A percentile compares a stretch with the other conserved stretches of the same genome.
phyloP scores from a whole-genome alignment of 176 grass and related monocot genomes.

The Carex scoparia region DNA sequence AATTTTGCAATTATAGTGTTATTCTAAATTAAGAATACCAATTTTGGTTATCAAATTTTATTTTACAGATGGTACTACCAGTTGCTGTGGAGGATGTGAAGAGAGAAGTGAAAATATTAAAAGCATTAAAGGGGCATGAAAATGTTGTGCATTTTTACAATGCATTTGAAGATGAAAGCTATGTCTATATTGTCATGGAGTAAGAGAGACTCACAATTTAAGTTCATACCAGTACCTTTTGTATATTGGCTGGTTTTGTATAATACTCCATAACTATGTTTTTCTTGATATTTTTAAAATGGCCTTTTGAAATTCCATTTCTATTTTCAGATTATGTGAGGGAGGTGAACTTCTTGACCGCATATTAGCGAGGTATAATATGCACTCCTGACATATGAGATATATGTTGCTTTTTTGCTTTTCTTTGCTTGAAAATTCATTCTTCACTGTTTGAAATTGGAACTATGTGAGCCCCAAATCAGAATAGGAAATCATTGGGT shows the following conservation, averaged over 20 bases:
- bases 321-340: conserved; percentile 65
- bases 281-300: neutral
- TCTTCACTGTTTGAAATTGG: neutral
- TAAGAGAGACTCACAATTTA: conserved; percentile 36
- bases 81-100: conserved; percentile 92
- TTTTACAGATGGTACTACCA: conserved; percentile 76
- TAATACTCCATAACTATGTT: neutral
- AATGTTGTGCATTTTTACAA: conserved; percentile 88
- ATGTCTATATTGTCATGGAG: conserved; percentile 98
- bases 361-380: conserved; percentile 57
- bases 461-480: neutral
- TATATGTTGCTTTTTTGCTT: conserved; percentile 2
- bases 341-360: conserved; percentile 86
- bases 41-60: conserved; percentile 18
- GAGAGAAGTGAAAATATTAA: conserved; percentile 92
- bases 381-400: neutral
- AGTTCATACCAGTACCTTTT: neutral
- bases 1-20: neutral
- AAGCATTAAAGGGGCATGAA: conserved; percentile 76
- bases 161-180: conserved; percentile 80
- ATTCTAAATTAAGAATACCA: conserved; percentile 4
- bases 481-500: neutral
- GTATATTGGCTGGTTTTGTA: neutral
- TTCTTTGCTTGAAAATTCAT: neutral
- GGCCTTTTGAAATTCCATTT: neutral